Conservation (phyloP, 495 filamentous ascomycete species). For the Geoglossum glabrum region DNA sequence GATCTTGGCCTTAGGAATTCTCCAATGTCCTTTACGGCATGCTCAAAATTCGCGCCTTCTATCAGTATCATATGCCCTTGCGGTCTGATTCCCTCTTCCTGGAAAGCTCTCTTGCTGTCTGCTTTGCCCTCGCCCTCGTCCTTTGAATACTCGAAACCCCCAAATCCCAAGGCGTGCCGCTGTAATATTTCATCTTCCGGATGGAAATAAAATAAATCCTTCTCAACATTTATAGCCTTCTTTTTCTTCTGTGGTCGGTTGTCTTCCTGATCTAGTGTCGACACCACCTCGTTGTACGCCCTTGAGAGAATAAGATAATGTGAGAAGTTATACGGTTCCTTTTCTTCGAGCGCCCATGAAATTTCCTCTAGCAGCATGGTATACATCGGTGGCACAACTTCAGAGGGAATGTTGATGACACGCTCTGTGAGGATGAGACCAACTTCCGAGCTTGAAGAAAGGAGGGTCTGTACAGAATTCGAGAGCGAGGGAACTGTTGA, state of each 20-base stretch:
- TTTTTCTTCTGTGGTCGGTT: conserved; percentile 55
- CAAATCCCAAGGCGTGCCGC: conserved; percentile 42
- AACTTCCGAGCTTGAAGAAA: conserved; percentile 36
- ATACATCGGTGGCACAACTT: conserved; percentile 92
- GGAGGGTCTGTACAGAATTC: conserved; percentile 27
- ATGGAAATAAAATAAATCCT: conserved; percentile 68
- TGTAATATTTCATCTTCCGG: conserved; percentile 88
- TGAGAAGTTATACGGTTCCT: conserved; percentile 81
- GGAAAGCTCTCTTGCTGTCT: conserved; percentile 85
- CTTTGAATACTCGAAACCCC: conserved; percentile 55
- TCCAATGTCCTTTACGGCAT: conserved; percentile 12
- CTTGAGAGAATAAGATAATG: conserved; percentile 84
- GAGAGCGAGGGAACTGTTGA: conserved; percentile 30
- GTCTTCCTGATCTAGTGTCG: conserved; percentile 51
- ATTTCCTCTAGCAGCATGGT: conserved; percentile 88
- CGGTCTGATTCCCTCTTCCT: conserved; percentile 75
- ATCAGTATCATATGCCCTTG: conserved; percentile 33
- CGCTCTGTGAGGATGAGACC: conserved; percentile 81
- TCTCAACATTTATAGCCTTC: conserved; percentile 26
- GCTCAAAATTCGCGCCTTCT: conserved; percentile 20
- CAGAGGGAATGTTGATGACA: conserved; percentile 82
- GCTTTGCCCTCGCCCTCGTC: conserved; percentile 54
- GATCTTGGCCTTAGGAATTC: conserved; percentile 3
- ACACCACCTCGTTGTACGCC: conserved; percentile 73
- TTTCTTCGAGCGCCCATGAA: conserved; percentile 68